Base-by-base conservation (phyloP, 768 basidiomycete species). In the Hirschioporus abietinus region DNA sequence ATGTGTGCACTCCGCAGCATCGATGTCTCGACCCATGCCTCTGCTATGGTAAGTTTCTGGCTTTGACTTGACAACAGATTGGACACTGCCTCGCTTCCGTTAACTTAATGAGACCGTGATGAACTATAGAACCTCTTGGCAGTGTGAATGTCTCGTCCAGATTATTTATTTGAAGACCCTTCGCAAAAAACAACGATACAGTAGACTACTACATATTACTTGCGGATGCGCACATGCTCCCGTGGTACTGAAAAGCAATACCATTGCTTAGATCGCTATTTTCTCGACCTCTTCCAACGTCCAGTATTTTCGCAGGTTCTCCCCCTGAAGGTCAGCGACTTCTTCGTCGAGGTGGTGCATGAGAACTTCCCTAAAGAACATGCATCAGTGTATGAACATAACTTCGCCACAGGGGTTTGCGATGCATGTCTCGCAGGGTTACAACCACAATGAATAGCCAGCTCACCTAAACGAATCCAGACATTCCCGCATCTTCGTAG, bases 301-400 rank as follows among this genome's bases (percentile, higher is more conserved):
- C 76, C 84, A 84, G 67, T 84, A 82, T 67, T 85, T 84, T 73
- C 79, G 80, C 74, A 86, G 75, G 66, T 85, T 84, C 65, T 82
- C 81, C 25, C 78, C 83, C 34, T 72, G 74, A 9, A 87, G 76
- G 67, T 87, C 85, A 15, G 75, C 71, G 4, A 86, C 84, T 81
- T 85, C 65, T 20, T 66, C 65, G 35, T 66, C 65, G 3, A 70
- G 35, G 63, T 70, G 69, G 20, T 67, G 64, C 64, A 68, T 61
- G 20, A 70, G 58, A 7, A 66, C 64, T 30, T 70, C 69, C 3
- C 69, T 61, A 15, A 17, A 6, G 60, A 3, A 25, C 59, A 61
- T 25, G 20, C 23, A 61, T 61, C 15, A 61, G 42, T 20, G 12
- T 52, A 52, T 3, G 42, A 15, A 52, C 42, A 52, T 15, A 52